Percentiles rank a stretch among this genome's conserved stretches.
phyloP scores from a whole-genome alignment of 306 rosid genomes.

The Vigna hirtella region DNA sequence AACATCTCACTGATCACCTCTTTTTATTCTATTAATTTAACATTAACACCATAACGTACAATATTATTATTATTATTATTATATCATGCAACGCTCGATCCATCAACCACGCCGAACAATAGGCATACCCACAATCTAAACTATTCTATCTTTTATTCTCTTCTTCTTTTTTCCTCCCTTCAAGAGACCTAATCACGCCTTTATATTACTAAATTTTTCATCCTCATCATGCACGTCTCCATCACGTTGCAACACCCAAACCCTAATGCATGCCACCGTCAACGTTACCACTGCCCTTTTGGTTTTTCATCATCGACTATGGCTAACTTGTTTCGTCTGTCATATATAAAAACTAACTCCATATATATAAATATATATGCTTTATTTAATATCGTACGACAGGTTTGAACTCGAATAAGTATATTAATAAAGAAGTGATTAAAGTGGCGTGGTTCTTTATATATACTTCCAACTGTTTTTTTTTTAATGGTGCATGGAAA shows the following conservation, averaged over 20 bases:
- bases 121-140: constrained; percentile 38
- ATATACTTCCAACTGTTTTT: constrained; percentile 17
- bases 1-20: neutral
- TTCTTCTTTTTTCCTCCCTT: neutral
- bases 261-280: constrained; percentile 62
- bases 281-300: constrained; percentile 40
- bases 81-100: constrained; percentile 56
- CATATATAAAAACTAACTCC: neutral
- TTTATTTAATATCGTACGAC: constrained; percentile 24
- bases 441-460: neutral
- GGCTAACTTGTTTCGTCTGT: constrained; percentile 32
- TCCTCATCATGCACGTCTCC: constrained; percentile 82
- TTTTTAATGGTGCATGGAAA: constrained; percentile 56
- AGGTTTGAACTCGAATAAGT: constrained; percentile 15
- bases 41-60: constrained; percentile 16
- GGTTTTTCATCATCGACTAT: constrained; percentile 38
- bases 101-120: constrained; percentile 82
- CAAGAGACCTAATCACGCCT: constrained; percentile 43
- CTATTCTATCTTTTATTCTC: too few species aligned
- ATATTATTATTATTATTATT: constrained; percentile 15
- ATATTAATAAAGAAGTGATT: constrained; percentile 22
- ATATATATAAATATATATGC: neutral
- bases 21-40: neutral
- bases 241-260: constrained; percentile 74
- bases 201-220: constrained; percentile 35